Evolutionary conservation across 495 filamentous ascomycete genomes (phyloP), one percentile per base, ranked within the genome.

Genomic region (Hyphodiscus hymeniophilus): DNA sequence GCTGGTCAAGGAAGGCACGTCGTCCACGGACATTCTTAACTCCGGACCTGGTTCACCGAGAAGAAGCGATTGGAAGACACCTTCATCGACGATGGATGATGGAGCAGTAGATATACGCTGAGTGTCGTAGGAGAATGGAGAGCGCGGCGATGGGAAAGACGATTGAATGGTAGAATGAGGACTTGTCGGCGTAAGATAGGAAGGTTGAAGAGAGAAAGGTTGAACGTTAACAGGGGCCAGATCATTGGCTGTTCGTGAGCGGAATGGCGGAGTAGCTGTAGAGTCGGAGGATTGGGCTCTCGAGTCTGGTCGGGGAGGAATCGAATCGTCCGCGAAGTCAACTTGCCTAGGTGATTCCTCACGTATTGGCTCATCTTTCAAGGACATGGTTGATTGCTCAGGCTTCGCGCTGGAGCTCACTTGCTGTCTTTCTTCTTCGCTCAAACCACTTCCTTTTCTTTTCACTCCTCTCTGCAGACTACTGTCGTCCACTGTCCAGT

Each of bases 1-100:
- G 64, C 85, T 90, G 15, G 83, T 89, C 23, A 95, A 65, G 24
- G 89, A 94, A 6, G 89, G 89, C 10, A 91, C 85, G 65, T 89
- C 87, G 47, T 94, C 89, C 18, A 88, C 74, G 6, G 89, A 94
- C 16, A 81, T 72, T 42, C 88, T 82, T 11, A 82, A 50, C 49
- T 81, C 77, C 12, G 77, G 77, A 5, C 77, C 75, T 24, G 78
- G 77, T 43, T 84, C 80, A 28, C 78, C 76, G 55, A 81, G 69
- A 5, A 77, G 62, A 6, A 81, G 59, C 3, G 82, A 74, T 50
- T 77, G 68, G 66, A 81, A 69, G 60, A 69, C 75, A 18, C 77
- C 78, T 32, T 82, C 80, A 47, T 89, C 82, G 2, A 74, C 80
- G 54, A 82, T 72, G 1, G 84, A 87, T 2, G 84, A 87, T 17